Evolutionary conservation across 1,139 yeast genomes (phyloP), one percentile per base, ranked within the genome.

Genomic region (Candida dubliniensis): DNA sequence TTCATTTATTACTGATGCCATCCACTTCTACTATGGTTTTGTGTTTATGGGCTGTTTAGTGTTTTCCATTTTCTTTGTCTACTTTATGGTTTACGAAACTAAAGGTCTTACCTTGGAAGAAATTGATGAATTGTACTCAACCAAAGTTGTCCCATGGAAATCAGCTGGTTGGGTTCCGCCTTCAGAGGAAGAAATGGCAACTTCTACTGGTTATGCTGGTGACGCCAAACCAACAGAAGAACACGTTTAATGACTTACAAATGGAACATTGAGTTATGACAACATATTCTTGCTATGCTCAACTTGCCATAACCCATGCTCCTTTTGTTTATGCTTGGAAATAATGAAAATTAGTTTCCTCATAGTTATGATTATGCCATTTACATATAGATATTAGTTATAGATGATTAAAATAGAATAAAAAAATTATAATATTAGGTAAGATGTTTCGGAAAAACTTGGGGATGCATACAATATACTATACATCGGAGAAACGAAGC

Each of bases 31-130:
- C 72, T 84, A 82, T 63, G 91, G 93, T 56, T 85, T 79, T 59
- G 89, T 85, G 43, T 86, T 86, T 71, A 76, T 82, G 56, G 91
- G 88, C 14, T 84, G 87, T 66, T 71, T 76, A 59, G 57, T 81
- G 36, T 64, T 80, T 52, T 82, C 87, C 27, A 60, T 71, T 59
- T 58, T 79, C 58, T 78, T 76, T 59, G 79, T 79, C 12, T 77
- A 71, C 59, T 71, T 79, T 58, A 67, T 72, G 49, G 79, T 82
- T 43, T 76, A 73, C 53, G 87, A 82, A 64, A 81, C 87, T 30
- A 81, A 78, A 62, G 84, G 86, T 25, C 71, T 80, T 51, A 64
- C 78, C 47, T 70, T 82, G 62, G 88, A 82, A 60, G 84, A 81
- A 56, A 77, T 82, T 52, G 87, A 82, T 61, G 79, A 76, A 53